Conservation (phyloP, 495 filamentous ascomycete genomes). For the Opeltia flavorubescens region DNA sequence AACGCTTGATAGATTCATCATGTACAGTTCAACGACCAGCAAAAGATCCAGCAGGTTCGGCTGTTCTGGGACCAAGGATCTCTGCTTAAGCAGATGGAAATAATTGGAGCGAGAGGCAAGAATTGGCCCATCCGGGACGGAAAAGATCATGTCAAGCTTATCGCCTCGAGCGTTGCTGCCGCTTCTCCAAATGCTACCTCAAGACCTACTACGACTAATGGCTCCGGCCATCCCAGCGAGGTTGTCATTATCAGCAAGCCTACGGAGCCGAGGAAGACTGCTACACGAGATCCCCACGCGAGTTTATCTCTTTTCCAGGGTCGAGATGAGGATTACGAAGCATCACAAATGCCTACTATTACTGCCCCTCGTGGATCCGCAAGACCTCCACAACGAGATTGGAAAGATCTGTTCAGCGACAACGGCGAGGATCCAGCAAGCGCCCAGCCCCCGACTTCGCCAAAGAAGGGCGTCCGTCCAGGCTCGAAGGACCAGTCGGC, state of each 20-base stretch:
- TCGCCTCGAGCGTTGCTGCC: conserved; percentile 31
- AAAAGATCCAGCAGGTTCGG: conserved; percentile 72
- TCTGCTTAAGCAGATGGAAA: conserved; percentile 80
- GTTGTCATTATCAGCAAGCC: conserved; percentile 11
- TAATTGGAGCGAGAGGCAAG: conserved; percentile 75
- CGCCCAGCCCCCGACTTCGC: conserved; percentile 1
- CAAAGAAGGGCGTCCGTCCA: conserved; percentile 12
- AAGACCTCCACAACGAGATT: conserved; percentile 48
- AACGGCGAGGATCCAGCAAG: conserved; percentile 18
- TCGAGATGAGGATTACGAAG: conserved; percentile 36
- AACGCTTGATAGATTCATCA: conserved; percentile 57
- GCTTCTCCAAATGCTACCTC: conserved; percentile 11
- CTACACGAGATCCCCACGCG: conserved; percentile 56
- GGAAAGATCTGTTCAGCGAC: conserved; percentile 44
- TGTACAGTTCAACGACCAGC: conserved; percentile 62
- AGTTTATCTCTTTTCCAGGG: conserved; percentile 59
- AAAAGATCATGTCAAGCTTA: conserved; percentile 66
- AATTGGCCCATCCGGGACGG: conserved; percentile 92
- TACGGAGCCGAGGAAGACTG: conserved; percentile 31
- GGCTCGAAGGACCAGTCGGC: conserved; percentile 41
- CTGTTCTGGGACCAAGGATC: conserved; percentile 93
- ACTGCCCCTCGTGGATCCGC: conserved; percentile 32
- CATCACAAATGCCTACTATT: conserved; percentile 21
- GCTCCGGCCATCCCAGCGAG: conserved; percentile 29
- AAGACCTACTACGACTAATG: conserved; percentile 26